Evolutionary conservation across 2,329 filamentous ascomycete genomes (phyloP), one percentile per base, ranked within the genome.

Genomic region (Chalaropsis ovoidea): DNA sequence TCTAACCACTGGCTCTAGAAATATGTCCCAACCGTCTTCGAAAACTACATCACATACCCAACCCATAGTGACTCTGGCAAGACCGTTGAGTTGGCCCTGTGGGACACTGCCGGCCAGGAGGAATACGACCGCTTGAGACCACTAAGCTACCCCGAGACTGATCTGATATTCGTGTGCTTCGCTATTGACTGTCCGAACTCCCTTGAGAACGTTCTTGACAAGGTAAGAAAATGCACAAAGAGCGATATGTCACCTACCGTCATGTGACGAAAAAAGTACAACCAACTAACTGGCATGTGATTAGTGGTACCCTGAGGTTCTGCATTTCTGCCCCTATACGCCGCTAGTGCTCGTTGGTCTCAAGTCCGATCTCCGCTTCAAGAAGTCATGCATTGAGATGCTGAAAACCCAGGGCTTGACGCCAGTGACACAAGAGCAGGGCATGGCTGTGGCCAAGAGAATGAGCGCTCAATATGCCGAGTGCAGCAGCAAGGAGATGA

Each of bases 41-140:
- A 99, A 75, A 99, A 99, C 80, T 99, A 99, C 83, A 97, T 99
- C 78, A 96, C 94, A 65, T 93, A 96, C 76, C 95, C 93, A 66
- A 88, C 86, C 68, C 94, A 99, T 77, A 85, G 86, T 69, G 84
- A 86, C 56, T 89, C 88, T 13, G 92, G 93, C 73, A 97, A 96
- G 82, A 92, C 88, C 67, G 91, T 99, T 70, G 94, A 99, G 79
- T 84, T 99, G 68, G 94, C 94, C 49, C 83, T 99, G 63, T 99
- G 94, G 94, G 94, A 99, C 77, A 99, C 94, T 35, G 94, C 94
- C 71, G 94, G 94, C 47, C 94, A 99, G 77, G 94, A 99, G 77
- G 94, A 97, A 78, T 99, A 99, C 76, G 94, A 99, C 80, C 87
- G 94, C 72, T 81, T 99, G 74, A 87, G 94, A 70, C 94, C 94